Conservation (phyloP, 1,284 basidiomycete species). For the Ganoderma meredithae region DNA sequence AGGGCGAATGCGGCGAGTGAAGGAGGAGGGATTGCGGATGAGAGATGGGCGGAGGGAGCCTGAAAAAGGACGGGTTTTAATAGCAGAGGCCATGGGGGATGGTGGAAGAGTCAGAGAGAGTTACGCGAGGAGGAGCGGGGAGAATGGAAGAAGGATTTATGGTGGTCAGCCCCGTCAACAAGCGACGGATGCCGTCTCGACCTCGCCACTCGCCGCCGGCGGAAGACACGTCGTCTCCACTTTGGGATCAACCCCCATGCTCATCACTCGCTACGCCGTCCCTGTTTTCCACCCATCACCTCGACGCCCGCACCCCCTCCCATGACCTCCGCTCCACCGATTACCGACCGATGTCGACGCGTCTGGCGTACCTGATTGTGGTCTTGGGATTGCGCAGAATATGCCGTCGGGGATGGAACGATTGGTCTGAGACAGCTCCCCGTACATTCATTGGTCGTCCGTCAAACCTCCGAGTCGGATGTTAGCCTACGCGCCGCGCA, state of each 20-base stretch:
- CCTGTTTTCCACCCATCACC: constrained; percentile 26
- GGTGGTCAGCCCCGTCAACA: constrained; percentile 8
- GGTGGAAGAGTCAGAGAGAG: constrained; percentile 5
- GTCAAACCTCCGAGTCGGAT: neutral
- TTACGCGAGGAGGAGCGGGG: constrained; percentile 16
- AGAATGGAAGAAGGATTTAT: constrained; percentile 7
- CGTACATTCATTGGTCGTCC: neutral
- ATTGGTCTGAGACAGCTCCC: neutral
- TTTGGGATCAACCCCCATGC: constrained; percentile 10
- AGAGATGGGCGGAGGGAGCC: constrained; percentile 18
- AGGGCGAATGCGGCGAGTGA: neutral
- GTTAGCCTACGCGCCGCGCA: neutral
- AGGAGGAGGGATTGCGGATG: constrained; percentile 10
- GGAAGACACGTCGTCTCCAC: constrained; percentile 6
- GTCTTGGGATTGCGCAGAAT: constrained; percentile 5
- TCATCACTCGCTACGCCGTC: constrained; percentile 23
- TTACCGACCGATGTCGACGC: constrained; percentile 6
- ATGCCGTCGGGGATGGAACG: neutral
- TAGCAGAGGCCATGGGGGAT: constrained; percentile 11
- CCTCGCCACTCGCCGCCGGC: constrained; percentile 3
- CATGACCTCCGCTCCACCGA: constrained; percentile 13
- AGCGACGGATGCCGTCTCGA: constrained; percentile 3
- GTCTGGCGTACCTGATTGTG: constrained; percentile 6
- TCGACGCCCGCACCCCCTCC: constrained; percentile 14
- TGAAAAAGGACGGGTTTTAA: constrained; percentile 18